phyloP scores from a whole-genome alignment of 192 early-diverging fungal species.

The Rhizophlyctis rosea region DNA sequence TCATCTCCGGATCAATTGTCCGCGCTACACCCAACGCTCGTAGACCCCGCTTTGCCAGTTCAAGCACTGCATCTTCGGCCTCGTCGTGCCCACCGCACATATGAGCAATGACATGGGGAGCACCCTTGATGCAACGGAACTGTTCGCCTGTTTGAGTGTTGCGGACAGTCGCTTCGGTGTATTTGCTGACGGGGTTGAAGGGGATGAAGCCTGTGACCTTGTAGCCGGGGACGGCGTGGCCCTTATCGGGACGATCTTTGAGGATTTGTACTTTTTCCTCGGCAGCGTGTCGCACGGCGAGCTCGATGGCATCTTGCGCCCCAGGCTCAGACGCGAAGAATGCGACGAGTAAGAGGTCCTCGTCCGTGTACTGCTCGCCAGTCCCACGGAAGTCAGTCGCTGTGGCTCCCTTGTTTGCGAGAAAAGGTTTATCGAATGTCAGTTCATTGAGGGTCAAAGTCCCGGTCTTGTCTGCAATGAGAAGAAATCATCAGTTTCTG shows the following conservation, averaged over 20 bases:
- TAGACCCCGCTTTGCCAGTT: constrained; percentile 75
- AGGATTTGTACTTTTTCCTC: constrained; percentile 71
- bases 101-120: constrained; percentile 78
- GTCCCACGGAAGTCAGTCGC: constrained; percentile 57
- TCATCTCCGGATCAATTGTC: constrained; percentile 70
- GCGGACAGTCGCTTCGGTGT: constrained; percentile 77
- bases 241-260: constrained; percentile 62
- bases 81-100: constrained; percentile 84
- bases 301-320: constrained; percentile 85
- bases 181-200: constrained; percentile 79
- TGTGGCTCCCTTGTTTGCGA: constrained; percentile 46
- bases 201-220: constrained; percentile 76
- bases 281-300: constrained; percentile 80
- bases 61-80: constrained; percentile 71
- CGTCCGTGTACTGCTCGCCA: constrained; percentile 44
- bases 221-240: constrained; percentile 78
- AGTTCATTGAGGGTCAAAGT: constrained; percentile 89
- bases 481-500: constrained; percentile 46
- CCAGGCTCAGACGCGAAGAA: constrained; percentile 82
- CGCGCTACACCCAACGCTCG: constrained; percentile 94
- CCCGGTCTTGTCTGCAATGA: too few relatives aligned
- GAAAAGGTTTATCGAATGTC: constrained; percentile 79
- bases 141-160: constrained; percentile 65
- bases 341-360: constrained; percentile 78
- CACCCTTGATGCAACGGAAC: constrained; percentile 86